A percentile compares a stretch with the other conserved stretches of the same genome.
Conservation (phyloP, 75 land plant species). For the Cunninghamia lanceolata region DNA sequence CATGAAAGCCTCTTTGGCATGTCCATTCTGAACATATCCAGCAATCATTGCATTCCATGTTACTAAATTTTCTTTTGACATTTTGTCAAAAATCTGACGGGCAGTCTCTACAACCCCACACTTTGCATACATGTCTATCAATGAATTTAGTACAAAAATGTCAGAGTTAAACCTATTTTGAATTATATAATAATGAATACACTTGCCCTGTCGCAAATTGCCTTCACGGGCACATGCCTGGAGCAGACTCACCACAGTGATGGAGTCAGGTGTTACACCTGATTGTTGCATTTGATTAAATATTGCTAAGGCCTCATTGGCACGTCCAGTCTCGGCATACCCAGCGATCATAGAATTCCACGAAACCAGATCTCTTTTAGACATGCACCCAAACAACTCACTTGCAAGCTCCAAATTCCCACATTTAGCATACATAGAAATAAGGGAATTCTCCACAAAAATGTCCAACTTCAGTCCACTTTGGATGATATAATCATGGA, state of each 20-base stretch:
- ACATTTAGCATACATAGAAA: constrained; percentile 37
- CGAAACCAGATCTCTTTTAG: constrained; percentile 15
- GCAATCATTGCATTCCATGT: neutral
- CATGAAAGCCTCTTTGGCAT: neutral
- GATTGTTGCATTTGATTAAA: constrained; percentile 21
- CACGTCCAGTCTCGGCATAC: constrained; percentile 23
- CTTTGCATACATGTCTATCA: neutral
- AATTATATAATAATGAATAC: constrained; percentile 20
- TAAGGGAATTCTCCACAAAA: constrained; percentile 22
- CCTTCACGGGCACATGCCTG: constrained; percentile 34
- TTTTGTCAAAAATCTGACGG: neutral
- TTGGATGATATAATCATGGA: constrained; percentile 25
- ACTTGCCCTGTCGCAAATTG: constrained; percentile 19
- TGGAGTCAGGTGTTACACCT: constrained; percentile 26
- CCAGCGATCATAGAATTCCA: constrained; percentile 41
- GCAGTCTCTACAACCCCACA: neutral
- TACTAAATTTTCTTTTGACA: neutral
- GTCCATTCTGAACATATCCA: constrained; percentile 1
- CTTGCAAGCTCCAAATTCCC: constrained; percentile 16
- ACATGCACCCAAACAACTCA: constrained; percentile 26
- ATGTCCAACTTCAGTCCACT: constrained; percentile 20
- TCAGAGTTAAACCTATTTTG: constrained; percentile 1
- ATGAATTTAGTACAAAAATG: neutral
- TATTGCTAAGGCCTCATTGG: constrained; percentile 14
- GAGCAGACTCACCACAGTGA: constrained; percentile 31